phyloP scores from a whole-genome alignment of 805 yeast species.

The Yamadazyma laniorum region DNA sequence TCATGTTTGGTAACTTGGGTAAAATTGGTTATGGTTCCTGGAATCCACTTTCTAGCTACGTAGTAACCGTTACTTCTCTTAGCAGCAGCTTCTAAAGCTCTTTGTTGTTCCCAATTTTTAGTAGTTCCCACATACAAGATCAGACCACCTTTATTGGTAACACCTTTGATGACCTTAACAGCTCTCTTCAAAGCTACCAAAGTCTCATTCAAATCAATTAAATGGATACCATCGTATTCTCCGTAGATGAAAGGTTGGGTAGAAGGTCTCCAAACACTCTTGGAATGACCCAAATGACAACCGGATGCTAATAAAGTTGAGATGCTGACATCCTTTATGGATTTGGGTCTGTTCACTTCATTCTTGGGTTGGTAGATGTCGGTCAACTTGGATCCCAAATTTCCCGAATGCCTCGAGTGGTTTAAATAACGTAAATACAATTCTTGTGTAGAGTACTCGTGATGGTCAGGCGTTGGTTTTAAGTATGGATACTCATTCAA shows the following conservation, averaged over 20 bases:
- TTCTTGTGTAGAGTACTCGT: slow-evolving; percentile 76
- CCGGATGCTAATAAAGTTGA: slow-evolving; percentile 84
- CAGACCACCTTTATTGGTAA: slow-evolving; percentile 81
- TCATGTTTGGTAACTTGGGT: slow-evolving; percentile 61
- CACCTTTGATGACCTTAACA: slow-evolving; percentile 76
- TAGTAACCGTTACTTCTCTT: slow-evolving; percentile 73
- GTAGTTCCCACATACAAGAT: slow-evolving; percentile 83
- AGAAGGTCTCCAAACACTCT: slow-evolving; percentile 69
- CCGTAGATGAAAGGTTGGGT: slow-evolving; percentile 89
- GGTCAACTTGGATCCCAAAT: slow-evolving; percentile 62
- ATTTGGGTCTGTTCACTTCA: slow-evolving; percentile 59
- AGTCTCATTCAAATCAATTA: slow-evolving; percentile 87
- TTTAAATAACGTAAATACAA: slow-evolving; percentile 69
- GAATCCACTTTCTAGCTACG: slow-evolving; percentile 85
- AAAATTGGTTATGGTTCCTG: slow-evolving; percentile 90
- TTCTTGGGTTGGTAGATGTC: slow-evolving; percentile 69
- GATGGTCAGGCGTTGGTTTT: slow-evolving; percentile 55
- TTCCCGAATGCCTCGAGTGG: slow-evolving; percentile 53
- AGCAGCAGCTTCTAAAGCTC: slow-evolving; percentile 78
- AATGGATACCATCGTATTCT: slow-evolving; percentile 83
- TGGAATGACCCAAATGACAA: slow-evolving; percentile 93
- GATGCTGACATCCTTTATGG: slow-evolving; percentile 57
- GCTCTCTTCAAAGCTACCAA: slow-evolving; percentile 74
- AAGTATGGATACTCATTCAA: slow-evolving; percentile 56
- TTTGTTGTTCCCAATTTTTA: slow-evolving; percentile 61